Conservation (phyloP, 305 asterid genomes). For the Solanum hybrid region DNA sequence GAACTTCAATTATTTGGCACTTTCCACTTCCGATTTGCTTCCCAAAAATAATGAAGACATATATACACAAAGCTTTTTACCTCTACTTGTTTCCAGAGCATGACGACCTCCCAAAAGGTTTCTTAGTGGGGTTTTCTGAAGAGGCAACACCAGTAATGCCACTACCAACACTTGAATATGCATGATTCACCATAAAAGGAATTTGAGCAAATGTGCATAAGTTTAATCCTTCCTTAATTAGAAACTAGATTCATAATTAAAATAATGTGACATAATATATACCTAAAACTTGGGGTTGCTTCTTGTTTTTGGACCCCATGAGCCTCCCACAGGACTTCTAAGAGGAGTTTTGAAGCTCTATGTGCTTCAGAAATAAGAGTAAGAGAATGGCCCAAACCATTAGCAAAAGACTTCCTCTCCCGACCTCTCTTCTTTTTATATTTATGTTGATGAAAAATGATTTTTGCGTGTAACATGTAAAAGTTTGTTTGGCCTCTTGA, state of each 20-base stretch:
- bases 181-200: not conserved
- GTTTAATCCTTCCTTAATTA: not conserved
- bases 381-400: conserved; percentile 40
- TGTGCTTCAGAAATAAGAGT: conserved; percentile 4
- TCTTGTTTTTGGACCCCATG: conserved; percentile 61
- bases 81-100: not conserved
- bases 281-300: conserved; percentile 43
- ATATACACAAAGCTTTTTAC: not conserved
- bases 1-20: not conserved
- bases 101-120: not conserved
- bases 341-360: not conserved
- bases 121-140: not conserved
- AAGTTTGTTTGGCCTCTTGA: not conserved
- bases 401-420: conserved; percentile 41
- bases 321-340: conserved; percentile 64
- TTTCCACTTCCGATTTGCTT: not conserved
- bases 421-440: conserved; percentile 35
- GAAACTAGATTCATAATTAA: not conserved
- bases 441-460: not conserved
- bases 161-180: not conserved
- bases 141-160: not conserved
- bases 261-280: not conserved
- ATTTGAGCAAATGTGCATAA: not conserved
- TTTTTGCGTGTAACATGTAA: not conserved
- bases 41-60: not conserved